phyloP scores from a whole-genome alignment of 2,329 filamentous ascomycete species.

The Colletotrichum theobromicola region DNA sequence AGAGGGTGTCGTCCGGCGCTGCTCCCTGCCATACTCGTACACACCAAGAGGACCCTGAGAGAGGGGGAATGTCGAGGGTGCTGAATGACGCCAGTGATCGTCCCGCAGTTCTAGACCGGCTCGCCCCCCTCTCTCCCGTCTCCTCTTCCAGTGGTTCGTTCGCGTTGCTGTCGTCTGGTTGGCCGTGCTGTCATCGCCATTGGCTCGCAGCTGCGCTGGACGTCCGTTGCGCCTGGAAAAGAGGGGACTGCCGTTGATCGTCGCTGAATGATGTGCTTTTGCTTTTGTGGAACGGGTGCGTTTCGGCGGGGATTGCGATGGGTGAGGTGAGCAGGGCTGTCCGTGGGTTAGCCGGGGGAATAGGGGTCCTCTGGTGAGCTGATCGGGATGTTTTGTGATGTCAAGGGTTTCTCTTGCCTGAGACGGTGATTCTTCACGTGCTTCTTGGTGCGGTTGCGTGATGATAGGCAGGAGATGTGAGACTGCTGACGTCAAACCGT shows the following conservation, averaged over 20 bases:
- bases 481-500: neutral
- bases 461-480: neutral
- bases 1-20: conserved; percentile 1
- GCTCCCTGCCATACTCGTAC: neutral
- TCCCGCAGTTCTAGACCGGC: conserved; percentile 1
- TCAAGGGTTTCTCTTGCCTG: neutral
- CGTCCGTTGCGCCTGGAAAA: neutral
- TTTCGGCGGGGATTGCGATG: neutral
- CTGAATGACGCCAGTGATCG: conserved; percentile 15
- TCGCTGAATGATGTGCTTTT: neutral
- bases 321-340: neutral
- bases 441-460: neutral
- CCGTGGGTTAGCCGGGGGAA: neutral
- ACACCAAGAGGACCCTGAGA: conserved; percentile 7
- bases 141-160: neutral
- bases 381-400: neutral
- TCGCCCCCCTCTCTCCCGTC: neutral
- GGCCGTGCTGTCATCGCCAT: neutral
- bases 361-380: neutral
- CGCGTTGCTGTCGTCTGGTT: neutral
- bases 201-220: neutral
- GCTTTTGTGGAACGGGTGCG: neutral
- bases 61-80: neutral
- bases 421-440: neutral
- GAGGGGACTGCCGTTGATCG: neutral